Evolutionary conservation across 1,284 basidiomycete species (phyloP).

Genomic region (Pseudozyma tsukubaensis): DNA sequence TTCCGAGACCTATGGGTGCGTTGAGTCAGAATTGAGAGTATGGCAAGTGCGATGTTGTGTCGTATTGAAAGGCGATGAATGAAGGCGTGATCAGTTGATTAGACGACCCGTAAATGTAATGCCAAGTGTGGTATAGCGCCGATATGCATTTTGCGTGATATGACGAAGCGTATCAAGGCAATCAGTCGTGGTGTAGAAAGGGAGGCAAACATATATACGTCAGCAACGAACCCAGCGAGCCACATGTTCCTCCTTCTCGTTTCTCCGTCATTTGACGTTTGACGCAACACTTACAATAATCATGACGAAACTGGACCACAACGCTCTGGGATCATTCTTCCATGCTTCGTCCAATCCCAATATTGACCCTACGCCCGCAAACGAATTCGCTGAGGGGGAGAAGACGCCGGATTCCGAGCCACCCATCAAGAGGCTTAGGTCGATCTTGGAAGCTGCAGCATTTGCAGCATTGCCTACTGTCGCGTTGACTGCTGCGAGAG

Average conservation of each 20-base stretch:
- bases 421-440: conserved; percentile 35
- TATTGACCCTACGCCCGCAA: neutral
- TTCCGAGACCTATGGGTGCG: conserved; percentile 66
- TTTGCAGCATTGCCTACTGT: neutral
- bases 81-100: neutral
- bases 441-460: neutral
- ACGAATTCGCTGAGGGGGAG: neutral
- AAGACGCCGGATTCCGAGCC: conserved; percentile 13
- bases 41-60: neutral
- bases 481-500: neutral
- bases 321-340: conserved; percentile 43
- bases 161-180: no score
- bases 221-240: neutral
- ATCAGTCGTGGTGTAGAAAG: neutral
- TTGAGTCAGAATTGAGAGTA: neutral
- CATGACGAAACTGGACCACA: conserved; percentile 50
- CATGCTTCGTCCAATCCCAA: conserved; percentile 24
- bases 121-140: no score
- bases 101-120: no score
- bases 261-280: neutral
- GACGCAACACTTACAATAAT: conserved; percentile 38
- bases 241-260: neutral
- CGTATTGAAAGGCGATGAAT: neutral
- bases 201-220: neutral
- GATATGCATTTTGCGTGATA: no score